Base-by-base conservation (phyloP, 2,329 filamentous ascomycete species). In the Sarocladium oryzae region DNA sequence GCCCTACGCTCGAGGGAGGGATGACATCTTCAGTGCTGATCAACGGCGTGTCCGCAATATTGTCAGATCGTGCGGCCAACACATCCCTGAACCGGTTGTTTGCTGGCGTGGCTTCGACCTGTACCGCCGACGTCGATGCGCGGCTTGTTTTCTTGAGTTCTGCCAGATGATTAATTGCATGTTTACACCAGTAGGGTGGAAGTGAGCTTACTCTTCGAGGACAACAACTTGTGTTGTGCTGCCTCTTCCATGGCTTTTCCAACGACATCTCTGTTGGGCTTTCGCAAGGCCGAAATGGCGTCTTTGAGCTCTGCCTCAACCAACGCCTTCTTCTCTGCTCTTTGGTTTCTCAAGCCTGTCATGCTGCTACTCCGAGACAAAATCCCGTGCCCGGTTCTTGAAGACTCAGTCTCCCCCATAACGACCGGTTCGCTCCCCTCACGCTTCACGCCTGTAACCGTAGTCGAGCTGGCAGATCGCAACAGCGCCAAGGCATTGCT, bases 231-330 rank as follows among this genome's bases (percentile, higher is more conserved):
- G 46, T 49, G 46, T 32, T 37, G 46, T 70, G 81, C 77, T 23
- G 81, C 84, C 56, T 88, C 85, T 3, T 78, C 81, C 52, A 87
- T 74, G 33, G 81, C 77, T 58, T 82, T 84, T 28, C 82, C 82
- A 11, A 84, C 85, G 36, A 86, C 73, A 20, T 81, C 77, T 41
- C 88, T 79, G 60, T 92, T 90, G 1, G 88, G 88, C 65, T 84
- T 89, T 63, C 86, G 84, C 37, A 92, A 65, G 9, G 83, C 78
- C 5, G 79, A 79, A 48, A 93, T 91, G 8, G 88, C 88, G 53
- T 88, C 80, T 57, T 82, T 80, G 30, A 92, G 67, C 60, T 90
- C 84, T 24, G 83, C 80, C 45, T 89, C 82, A 2, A 89, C 76
- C 20, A 78, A 68, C 2, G 82, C 84, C 61, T 85, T 85, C 63